Conservation (phyloP, 768 basidiomycete species). For the Hericium erinaceus region DNA sequence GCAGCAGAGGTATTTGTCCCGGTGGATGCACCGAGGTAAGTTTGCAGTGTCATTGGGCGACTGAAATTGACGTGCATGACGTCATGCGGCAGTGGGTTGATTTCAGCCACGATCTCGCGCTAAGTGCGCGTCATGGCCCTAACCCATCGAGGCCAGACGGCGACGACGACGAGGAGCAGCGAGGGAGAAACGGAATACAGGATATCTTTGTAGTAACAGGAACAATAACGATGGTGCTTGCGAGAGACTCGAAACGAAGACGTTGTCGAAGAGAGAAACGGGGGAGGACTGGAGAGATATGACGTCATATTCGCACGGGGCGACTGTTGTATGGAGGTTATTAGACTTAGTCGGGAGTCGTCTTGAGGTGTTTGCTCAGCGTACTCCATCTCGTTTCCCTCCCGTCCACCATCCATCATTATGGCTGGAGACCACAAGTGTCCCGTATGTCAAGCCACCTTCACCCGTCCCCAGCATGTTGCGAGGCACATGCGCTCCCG, state of each 20-base stretch:
- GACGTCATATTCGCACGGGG: conserved; percentile 13
- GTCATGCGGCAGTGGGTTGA: conserved; percentile 14
- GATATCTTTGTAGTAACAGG: neutral
- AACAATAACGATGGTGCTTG: neutral
- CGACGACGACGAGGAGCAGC: neutral
- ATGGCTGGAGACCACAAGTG: conserved; percentile 86
- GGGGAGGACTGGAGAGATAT: neutral
- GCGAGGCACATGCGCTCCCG: conserved; percentile 86
- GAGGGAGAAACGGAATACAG: neutral
- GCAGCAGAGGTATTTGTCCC: conserved; percentile 82
- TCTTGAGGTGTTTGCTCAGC: neutral
- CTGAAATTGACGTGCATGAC: conserved; percentile 4
- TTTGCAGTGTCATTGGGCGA: neutral
- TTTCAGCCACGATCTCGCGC: conserved; percentile 15
- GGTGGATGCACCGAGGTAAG: conserved; percentile 76
- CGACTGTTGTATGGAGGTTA: neutral
- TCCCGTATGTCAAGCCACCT: conserved; percentile 79
- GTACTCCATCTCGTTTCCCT: neutral
- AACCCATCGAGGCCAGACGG: neutral
- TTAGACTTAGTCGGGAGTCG: no score
- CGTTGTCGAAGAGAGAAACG: neutral
- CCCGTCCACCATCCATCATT: neutral
- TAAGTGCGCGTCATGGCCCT: conserved; percentile 6
- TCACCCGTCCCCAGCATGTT: conserved; percentile 85
- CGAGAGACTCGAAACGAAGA: neutral